phyloP scores from a whole-genome alignment of 225 moss, liverwort and hornwort genomes.

The Marchantia polymorpha region DNA sequence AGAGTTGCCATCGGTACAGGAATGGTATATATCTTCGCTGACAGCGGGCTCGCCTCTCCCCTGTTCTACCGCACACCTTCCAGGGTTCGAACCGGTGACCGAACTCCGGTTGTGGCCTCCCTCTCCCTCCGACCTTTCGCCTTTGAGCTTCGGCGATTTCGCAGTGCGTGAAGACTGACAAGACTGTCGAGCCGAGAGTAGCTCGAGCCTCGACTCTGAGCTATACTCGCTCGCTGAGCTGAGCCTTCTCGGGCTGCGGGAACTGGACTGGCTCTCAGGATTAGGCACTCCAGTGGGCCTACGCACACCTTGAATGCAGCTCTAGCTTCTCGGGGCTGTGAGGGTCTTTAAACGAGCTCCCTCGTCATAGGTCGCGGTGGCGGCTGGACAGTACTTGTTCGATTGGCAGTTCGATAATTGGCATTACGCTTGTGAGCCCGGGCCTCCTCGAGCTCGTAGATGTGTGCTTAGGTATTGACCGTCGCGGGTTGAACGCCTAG shows the following conservation, averaged over 20 bases:
- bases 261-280: not conserved
- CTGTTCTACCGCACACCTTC: too few species aligned
- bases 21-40: not conserved
- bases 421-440: not conserved
- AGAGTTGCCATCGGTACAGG: not conserved
- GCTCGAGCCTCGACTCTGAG: not conserved
- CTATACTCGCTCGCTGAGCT: too few species aligned
- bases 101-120: not conserved
- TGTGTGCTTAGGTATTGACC: constrained; percentile 8
- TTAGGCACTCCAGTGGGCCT: not conserved
- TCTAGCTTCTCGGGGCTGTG: not conserved
- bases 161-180: too few species aligned
- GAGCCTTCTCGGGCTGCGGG: not conserved
- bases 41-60: not conserved
- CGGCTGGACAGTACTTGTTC: constrained; percentile 8
- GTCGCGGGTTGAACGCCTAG: not conserved
- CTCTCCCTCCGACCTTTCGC: not conserved
- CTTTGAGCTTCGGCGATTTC: not conserved
- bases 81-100: not conserved
- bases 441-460: too few species aligned
- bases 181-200: too few species aligned
- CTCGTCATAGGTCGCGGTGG: not conserved
- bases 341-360: not conserved
- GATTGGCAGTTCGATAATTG: not conserved
- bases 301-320: not conserved